phyloP scores from a whole-genome alignment of 371 early-diverging fungal genomes.

The Enteropsectra breve region DNA sequence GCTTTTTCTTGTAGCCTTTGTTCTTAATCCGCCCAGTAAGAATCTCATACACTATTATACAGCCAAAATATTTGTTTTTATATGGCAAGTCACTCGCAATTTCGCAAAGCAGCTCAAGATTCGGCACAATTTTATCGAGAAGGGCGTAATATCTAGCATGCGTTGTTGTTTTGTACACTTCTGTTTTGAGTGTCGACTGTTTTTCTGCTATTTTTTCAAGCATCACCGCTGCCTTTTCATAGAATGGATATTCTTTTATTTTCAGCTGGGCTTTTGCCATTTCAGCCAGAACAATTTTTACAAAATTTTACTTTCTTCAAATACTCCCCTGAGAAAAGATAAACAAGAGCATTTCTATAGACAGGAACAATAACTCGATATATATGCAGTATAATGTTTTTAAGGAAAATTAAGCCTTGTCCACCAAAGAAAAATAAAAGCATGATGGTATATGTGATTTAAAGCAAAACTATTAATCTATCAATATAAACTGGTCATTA shows the following conservation, averaged over 20 bases:
- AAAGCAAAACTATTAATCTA: too few relatives aligned
- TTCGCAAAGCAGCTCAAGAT: conserved; percentile 33
- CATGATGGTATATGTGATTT: too few relatives aligned
- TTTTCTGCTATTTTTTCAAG: conserved; percentile 46
- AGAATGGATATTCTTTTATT: conserved; percentile 32
- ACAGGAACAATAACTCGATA: too few relatives aligned
- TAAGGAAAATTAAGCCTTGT: too few relatives aligned
- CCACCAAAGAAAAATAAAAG: too few relatives aligned
- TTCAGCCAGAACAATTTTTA: too few relatives aligned
- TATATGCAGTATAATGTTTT: too few relatives aligned
- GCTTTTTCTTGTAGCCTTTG: conserved; percentile 40
- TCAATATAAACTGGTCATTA: too few relatives aligned
- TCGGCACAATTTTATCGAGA: conserved; percentile 47
- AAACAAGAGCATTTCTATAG: too few relatives aligned
- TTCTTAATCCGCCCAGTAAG: conserved; percentile 48
- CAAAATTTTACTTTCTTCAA: too few relatives aligned
- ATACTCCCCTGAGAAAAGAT: too few relatives aligned
- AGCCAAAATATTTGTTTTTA: conserved; percentile 20
- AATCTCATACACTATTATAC: conserved; percentile 51
- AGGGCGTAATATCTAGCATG: conserved; percentile 50
- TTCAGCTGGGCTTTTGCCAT: too few relatives aligned
- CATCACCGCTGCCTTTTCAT: conserved; percentile 52
- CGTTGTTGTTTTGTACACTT: conserved; percentile 51
- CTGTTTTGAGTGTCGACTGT: conserved; percentile 50
- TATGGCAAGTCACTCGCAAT: conserved; percentile 32